Evolutionary conservation across 2,329 filamentous ascomycete genomes (phyloP).

Genomic region (Neonectria faginata): DNA sequence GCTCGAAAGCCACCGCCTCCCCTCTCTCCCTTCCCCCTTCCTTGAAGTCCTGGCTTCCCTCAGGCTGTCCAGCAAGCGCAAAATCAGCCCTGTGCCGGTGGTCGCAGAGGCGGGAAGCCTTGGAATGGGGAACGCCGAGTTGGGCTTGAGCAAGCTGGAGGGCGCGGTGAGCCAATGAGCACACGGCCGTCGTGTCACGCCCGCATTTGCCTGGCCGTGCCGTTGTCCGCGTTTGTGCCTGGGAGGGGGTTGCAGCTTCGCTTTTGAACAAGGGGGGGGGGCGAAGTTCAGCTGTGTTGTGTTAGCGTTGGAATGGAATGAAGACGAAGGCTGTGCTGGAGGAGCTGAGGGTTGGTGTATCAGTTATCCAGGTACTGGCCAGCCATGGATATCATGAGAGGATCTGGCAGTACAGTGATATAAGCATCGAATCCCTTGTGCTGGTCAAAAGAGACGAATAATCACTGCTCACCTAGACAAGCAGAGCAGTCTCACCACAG

Average conservation of each 20-base stretch:
- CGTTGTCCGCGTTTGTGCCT: constrained; percentile 20
- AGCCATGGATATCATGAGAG: background rate
- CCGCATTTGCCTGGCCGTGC: constrained; percentile 31
- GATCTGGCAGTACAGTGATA: no score
- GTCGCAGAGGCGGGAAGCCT: constrained; percentile 14
- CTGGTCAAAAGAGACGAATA: no score
- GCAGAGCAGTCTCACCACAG: background rate
- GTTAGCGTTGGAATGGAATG: constrained; percentile 8
- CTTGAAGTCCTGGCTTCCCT: background rate
- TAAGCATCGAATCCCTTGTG: background rate
- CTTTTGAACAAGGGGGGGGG: constrained; percentile 30
- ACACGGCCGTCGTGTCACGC: constrained; percentile 36
- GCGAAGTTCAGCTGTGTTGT: constrained; percentile 28
- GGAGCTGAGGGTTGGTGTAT: background rate
- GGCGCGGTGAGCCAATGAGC: constrained; percentile 36
- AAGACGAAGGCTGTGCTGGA: constrained; percentile 1
- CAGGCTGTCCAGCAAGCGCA: background rate
- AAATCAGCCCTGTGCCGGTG: background rate
- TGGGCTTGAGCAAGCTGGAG: background rate
- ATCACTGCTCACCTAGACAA: no score
- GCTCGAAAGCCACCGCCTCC: background rate
- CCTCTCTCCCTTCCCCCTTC: background rate
- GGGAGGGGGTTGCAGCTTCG: constrained; percentile 21
- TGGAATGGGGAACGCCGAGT: constrained; percentile 10
- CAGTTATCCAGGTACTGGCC: no score